Evolutionary conservation across 768 basidiomycete genomes (phyloP).

Genomic region (Mycena vitilis): DNA sequence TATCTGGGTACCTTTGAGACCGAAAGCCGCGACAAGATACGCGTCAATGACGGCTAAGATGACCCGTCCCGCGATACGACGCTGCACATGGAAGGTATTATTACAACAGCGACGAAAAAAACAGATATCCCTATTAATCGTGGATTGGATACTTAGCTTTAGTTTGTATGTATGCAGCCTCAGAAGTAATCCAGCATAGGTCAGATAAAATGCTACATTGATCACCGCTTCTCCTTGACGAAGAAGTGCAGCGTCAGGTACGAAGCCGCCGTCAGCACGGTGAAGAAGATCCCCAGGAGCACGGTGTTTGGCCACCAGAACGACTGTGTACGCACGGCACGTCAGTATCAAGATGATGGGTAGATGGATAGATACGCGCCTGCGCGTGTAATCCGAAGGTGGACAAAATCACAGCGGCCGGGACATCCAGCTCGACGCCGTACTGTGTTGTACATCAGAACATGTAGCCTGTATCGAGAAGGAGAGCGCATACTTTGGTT

Average conservation of each 20-base stretch:
- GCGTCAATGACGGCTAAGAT: too few relatives aligned
- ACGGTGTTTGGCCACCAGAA: slow-evolving; percentile 99
- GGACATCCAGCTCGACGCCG: slow-evolving; percentile 96
- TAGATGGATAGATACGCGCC: slow-evolving; percentile 52
- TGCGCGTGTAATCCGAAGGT: slow-evolving; percentile 93
- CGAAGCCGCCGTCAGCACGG: slow-evolving; percentile 78
- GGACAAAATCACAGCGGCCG: slow-evolving; percentile 94
- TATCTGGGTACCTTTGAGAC: too few relatives aligned
- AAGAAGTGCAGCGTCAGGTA: slow-evolving; percentile 87
- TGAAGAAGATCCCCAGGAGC: slow-evolving; percentile 88
- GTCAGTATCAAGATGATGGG: background rate
- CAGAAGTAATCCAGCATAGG: slow-evolving; percentile 2
- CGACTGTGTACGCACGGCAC: slow-evolving; percentile 55
- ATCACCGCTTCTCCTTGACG: slow-evolving; percentile 81
- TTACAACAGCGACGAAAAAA: slow-evolving; percentile 5
- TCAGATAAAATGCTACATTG: slow-evolving; percentile 7
- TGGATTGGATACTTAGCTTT: slow-evolving; percentile 6
- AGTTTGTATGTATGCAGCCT: slow-evolving; percentile 3
- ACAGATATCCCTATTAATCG: slow-evolving; percentile 17
- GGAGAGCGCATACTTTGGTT: slow-evolving; percentile 68
- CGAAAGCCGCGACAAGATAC: too few relatives aligned
- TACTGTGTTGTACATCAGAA: slow-evolving; percentile 63
- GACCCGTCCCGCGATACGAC: too few relatives aligned
- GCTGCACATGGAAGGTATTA: background rate
- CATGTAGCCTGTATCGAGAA: background rate